These are phyloP conservation scores for Rhododendron kiyosumense DNA, from an alignment of 148 eudicot genomes.

Conservation along the genomic window DNA sequence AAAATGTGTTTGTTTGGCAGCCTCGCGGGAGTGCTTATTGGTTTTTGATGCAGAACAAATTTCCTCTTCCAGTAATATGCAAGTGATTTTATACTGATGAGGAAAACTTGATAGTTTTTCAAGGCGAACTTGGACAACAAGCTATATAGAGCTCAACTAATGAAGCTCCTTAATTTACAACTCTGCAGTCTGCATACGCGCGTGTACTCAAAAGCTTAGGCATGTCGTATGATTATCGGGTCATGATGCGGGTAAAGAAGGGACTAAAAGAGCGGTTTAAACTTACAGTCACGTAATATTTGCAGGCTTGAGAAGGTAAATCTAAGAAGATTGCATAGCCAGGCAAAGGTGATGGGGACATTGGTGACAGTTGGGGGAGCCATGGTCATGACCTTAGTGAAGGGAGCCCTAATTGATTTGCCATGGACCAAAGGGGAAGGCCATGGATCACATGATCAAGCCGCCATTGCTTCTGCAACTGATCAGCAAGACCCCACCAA, in stretches of 20 bases:
- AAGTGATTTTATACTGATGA: too few relatives aligned
- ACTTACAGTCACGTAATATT: neutral
- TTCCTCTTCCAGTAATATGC: too few relatives aligned
- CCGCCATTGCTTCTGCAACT: neutral
- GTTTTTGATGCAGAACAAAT: too few relatives aligned
- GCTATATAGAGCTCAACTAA: neutral
- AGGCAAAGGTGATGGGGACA: constrained; percentile 78
- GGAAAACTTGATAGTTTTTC: neutral
- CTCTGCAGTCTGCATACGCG: neutral
- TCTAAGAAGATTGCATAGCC: constrained; percentile 36
- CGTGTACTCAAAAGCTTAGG: neutral
- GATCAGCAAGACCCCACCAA: constrained; percentile 39
- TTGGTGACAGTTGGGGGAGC: constrained; percentile 76
- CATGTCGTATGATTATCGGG: neutral
- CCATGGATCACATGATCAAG: neutral
- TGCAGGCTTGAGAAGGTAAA: constrained; percentile 72
- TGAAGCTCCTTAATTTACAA: neutral
- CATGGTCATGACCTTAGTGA: constrained; percentile 64
- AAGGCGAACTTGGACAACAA: neutral
- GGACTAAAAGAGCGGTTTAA: neutral
- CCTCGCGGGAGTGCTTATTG: too few relatives aligned
- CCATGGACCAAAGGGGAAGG: constrained; percentile 32
- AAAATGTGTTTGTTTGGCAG: too few relatives aligned
- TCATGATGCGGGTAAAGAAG: neutral
- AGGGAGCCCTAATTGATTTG: constrained; percentile 40